phyloP scores from a whole-genome alignment of 768 basidiomycete genomes.

The Grammothele lineata region DNA sequence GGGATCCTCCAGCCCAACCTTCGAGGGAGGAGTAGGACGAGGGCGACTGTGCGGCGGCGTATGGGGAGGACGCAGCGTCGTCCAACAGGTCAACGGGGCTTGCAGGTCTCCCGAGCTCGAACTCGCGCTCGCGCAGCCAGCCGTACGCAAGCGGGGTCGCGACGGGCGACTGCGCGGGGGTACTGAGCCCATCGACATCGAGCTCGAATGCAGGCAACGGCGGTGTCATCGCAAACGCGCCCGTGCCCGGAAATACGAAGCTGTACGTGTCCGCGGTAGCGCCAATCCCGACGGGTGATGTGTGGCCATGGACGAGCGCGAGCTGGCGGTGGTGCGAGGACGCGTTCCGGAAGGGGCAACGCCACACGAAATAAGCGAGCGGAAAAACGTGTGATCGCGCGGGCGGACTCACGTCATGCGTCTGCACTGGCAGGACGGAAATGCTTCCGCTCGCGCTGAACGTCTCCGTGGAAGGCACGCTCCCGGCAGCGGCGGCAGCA shows the following conservation, averaged over 20 bases:
- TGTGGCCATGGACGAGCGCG: too few relatives aligned
- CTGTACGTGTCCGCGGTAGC: too few relatives aligned
- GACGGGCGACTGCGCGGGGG: constrained; percentile 12
- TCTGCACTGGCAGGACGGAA: too few relatives aligned
- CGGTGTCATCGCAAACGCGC: constrained; percentile 12
- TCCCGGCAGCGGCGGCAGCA: background rate
- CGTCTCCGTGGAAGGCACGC: constrained; percentile 1
- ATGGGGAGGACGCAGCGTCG: background rate
- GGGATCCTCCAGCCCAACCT: constrained; percentile 23
- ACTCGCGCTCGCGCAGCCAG: constrained; percentile 8
- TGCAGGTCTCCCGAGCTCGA: background rate
- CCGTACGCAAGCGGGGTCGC: constrained; percentile 1
- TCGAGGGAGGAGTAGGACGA: constrained; percentile 26
- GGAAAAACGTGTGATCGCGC: too few relatives aligned
- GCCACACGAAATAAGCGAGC: too few relatives aligned
- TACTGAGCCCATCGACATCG: constrained; percentile 12
- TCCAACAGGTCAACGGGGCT: constrained; percentile 11
- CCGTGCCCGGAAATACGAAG: background rate
- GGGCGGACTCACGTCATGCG: too few relatives aligned
- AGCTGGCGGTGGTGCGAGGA: too few relatives aligned
- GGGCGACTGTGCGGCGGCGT: constrained; percentile 7
- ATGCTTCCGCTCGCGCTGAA: constrained; percentile 2
- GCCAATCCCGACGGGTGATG: too few relatives aligned
- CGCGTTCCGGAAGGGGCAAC: too few relatives aligned
- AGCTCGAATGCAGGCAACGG: constrained; percentile 12